A percentile compares a stretch with the other conserved stretches of the same genome.
Conservation (phyloP, 306 rosid species). For the Cicer chorassanicum region DNA sequence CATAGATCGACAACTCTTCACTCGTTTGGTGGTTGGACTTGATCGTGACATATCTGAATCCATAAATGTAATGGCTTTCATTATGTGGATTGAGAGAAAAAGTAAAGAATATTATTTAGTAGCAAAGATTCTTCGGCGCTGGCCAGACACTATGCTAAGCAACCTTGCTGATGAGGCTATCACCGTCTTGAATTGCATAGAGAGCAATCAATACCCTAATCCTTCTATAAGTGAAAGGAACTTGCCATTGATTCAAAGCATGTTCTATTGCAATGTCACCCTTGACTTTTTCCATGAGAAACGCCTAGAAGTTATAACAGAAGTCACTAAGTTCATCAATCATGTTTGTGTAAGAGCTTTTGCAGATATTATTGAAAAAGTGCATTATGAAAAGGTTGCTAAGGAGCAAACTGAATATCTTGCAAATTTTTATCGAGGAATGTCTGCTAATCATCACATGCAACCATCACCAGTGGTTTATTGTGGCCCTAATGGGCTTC, state of each 20-base stretch:
- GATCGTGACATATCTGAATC: conserved; percentile 54
- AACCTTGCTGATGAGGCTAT: conserved; percentile 52
- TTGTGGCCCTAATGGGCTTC: not conserved
- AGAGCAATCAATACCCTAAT: conserved; percentile 38
- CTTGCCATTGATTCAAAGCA: conserved; percentile 49
- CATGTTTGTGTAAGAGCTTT: conserved; percentile 60
- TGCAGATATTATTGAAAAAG: conserved; percentile 49
- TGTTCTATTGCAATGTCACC: conserved; percentile 23
- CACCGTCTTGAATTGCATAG: conserved; percentile 49
- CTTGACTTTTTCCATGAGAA: conserved; percentile 51
- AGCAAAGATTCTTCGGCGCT: conserved; percentile 34
- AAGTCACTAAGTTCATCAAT: conserved; percentile 34
- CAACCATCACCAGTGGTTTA: not conserved
- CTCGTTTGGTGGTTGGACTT: conserved; percentile 48
- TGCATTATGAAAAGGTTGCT: not conserved
- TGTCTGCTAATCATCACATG: too few species aligned
- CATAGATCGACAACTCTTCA: conserved; percentile 63
- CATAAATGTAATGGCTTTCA: conserved; percentile 58
- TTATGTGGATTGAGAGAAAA: conserved; percentile 65
- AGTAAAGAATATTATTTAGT: conserved; percentile 37
- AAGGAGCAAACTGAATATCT: not conserved
- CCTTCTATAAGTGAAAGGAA: not conserved
- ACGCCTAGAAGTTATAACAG: conserved; percentile 40
- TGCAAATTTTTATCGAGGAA: not conserved
- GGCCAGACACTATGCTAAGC: conserved; percentile 43